Evolutionary conservation across 768 basidiomycete genomes (phyloP), one percentile per base, ranked within the genome.

Genomic region (Leccinum barrowsii): DNA sequence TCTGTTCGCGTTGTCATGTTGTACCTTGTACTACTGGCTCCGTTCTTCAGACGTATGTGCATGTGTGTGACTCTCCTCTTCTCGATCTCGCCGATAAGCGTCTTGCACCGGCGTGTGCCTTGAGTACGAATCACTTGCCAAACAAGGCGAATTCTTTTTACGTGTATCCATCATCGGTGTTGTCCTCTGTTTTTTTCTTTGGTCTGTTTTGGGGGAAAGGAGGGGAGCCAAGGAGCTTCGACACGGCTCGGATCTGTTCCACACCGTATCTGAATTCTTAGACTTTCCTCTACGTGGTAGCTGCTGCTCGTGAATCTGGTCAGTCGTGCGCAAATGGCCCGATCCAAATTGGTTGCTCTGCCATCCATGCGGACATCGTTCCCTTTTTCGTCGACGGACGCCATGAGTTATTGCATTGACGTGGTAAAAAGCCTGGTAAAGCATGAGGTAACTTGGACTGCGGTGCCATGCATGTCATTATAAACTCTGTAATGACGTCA

Each of bases 201-300:
- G 40, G 40, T 19, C 40, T n/a, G n/a, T 42, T 44, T 21, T 44
- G 11, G 35, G 15, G 42, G 42, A 2, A 19, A 42, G n/a, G 40
- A 19, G 19, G 5, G 12, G 21, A 15, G 3, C 22, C 46, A 22
- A 19, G 12, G 46, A 26, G 11, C 19, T 26, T 52, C n/a, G n/a
- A 35, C 32, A 40, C 35, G 55, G 52, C 26, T 52, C 35, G 55
- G 55, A 56, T 56, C 54, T 55, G 30, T 50, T 55, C 46, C 54
- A 55, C 42, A 44, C 19, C 7, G 19, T 34, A 34, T 22, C 42
- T n/a, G 22, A 47, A 47, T 47, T 24, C 46, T 17, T 44, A 17
- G 19, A 44, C 19, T 35, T 30, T 51, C 26, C 50, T 51, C n/a
- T 34, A 51, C 32, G 47, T 48, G 47, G 22, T 44, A 48, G 47